phyloP scores from a whole-genome alignment of 2,329 filamentous ascomycete genomes.

The Pseudomassariella vexata region DNA sequence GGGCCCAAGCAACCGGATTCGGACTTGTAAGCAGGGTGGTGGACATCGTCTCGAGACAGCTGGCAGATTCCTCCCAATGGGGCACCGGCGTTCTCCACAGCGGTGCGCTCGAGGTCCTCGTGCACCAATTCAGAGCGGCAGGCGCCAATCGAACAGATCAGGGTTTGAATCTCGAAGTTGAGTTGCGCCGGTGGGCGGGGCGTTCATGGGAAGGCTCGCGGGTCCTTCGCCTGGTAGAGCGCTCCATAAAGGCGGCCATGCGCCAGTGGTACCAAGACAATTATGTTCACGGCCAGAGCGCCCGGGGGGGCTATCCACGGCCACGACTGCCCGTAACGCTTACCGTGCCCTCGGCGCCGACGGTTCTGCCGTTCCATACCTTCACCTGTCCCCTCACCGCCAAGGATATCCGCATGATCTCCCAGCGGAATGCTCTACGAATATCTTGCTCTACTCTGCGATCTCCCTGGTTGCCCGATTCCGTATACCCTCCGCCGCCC shows the following conservation, averaged over 20 bases:
- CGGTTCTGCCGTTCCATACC: conserved; percentile 93
- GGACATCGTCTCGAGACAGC: conserved; percentile 82
- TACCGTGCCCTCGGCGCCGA: conserved; percentile 80
- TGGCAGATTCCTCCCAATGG: conserved; percentile 82
- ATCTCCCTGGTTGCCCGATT: conserved; percentile 76
- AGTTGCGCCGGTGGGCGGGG: conserved; percentile 58
- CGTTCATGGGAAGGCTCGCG: conserved; percentile 85
- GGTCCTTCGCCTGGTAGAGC: conserved; percentile 76
- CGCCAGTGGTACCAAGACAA: conserved; percentile 87
- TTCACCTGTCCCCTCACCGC: conserved; percentile 93
- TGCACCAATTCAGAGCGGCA: conserved; percentile 37
- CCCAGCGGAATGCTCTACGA: conserved; percentile 85
- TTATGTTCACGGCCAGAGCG: conserved; percentile 56
- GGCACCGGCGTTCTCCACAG: conserved; percentile 65
- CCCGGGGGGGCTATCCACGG: conserved; percentile 58
- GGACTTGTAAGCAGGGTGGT: conserved; percentile 90
- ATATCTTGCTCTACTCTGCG: conserved; percentile 88
- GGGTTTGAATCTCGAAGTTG: conserved; percentile 30
- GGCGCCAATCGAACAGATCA: conserved; percentile 27
- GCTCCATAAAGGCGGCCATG: conserved; percentile 68
- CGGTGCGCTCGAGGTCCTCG: conserved; percentile 43
- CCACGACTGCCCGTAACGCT: conserved; percentile 69
- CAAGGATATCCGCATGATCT: conserved; percentile 87
- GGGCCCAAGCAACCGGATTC: conserved; percentile 51
- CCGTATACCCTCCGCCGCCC: conserved; percentile 77